A percentile compares a stretch with the other conserved stretches of the same genome.
phyloP scores from a whole-genome alignment of 225 moss, liverwort and hornwort species.

The Ulota crispa region DNA sequence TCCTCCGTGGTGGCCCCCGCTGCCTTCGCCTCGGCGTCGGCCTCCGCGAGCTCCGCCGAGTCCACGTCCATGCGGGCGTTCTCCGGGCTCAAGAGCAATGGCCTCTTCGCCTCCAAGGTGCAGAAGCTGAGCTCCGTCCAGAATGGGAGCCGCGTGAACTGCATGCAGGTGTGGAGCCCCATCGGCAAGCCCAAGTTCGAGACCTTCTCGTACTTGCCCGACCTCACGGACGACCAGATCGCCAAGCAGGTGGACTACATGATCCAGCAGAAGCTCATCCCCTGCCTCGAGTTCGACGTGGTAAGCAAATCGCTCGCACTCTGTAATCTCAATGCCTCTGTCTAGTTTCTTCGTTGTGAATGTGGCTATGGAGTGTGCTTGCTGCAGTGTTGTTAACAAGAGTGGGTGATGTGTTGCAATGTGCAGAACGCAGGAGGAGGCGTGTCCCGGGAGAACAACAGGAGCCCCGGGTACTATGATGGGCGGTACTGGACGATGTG shows the following conservation, averaged over 20 bases:
- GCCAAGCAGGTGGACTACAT: constrained; percentile 52
- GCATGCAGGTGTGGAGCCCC: constrained; percentile 18
- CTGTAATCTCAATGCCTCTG: too few species aligned
- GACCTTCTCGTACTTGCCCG: constrained; percentile 44
- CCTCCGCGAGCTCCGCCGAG: constrained; percentile 9
- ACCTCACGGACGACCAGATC: constrained; percentile 25
- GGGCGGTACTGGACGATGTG: constrained; percentile 42
- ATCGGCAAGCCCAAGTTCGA: constrained; percentile 29
- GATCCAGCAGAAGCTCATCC: constrained; percentile 27
- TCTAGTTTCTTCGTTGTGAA: too few species aligned
- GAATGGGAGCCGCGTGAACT: neutral
- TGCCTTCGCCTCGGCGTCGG: constrained; percentile 28
- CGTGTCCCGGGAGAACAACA: neutral
- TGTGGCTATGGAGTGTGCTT: too few species aligned
- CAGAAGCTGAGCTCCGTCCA: neutral
- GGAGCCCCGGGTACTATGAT: constrained; percentile 44
- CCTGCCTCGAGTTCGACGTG: constrained; percentile 53
- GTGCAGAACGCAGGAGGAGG: neutral
- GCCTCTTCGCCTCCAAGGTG: neutral
- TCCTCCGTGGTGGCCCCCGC: constrained; percentile 42
- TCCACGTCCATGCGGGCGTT: constrained; percentile 37
- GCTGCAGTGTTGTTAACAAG: too few species aligned
- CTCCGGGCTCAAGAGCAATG: constrained; percentile 18
- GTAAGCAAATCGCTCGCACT: too few species aligned
- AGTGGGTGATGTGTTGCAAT: neutral